Percentiles rank a stretch among this genome's conserved stretches.
Evolutionary conservation across 192 early-diverging fungal genomes (phyloP).

Genomic region (Coemansia sp.): DNA sequence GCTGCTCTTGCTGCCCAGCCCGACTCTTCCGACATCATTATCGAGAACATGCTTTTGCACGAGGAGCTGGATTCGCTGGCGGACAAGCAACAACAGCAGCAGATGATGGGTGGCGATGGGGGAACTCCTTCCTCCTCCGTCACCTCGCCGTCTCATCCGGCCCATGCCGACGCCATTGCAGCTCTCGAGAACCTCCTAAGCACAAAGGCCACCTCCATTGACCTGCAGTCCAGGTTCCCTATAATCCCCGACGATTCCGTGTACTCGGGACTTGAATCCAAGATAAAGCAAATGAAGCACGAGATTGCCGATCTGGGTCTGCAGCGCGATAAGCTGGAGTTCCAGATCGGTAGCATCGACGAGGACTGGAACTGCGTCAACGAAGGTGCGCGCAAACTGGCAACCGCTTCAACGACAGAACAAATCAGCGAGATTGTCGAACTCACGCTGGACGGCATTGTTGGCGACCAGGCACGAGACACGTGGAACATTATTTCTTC

Average conservation of each 20-base stretch:
- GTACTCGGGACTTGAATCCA: constrained; percentile 38
- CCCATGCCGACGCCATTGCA: constrained; percentile 19
- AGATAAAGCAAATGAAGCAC: constrained; percentile 36
- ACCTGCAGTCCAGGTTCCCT: constrained; percentile 27
- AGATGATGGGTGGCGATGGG: not conserved
- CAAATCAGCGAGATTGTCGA: constrained; percentile 23
- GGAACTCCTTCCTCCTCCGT: not conserved
- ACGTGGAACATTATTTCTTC: constrained; percentile 39
- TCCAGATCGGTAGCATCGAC: constrained; percentile 52
- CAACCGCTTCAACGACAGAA: constrained; percentile 13
- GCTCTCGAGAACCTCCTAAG: constrained; percentile 28
- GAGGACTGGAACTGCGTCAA: constrained; percentile 53
- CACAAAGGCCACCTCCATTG: constrained; percentile 17
- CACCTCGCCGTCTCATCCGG: constrained; percentile 1
- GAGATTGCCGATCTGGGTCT: constrained; percentile 46
- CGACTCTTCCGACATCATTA: constrained; percentile 38
- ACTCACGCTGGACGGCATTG: constrained; percentile 44
- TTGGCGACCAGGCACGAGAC: constrained; percentile 48
- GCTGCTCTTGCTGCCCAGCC: constrained; percentile 38
- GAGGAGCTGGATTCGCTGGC: constrained; percentile 23
- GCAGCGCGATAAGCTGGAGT: constrained; percentile 50
- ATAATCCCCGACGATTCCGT: constrained; percentile 51
- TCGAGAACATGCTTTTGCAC: constrained; percentile 49
- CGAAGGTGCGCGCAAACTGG: constrained; percentile 33
- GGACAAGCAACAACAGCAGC: constrained; percentile 7